Evolutionary conservation across 805 yeast genomes (phyloP), one percentile per base, ranked within the genome.

Genomic region (Metschnikowia cubensis): DNA sequence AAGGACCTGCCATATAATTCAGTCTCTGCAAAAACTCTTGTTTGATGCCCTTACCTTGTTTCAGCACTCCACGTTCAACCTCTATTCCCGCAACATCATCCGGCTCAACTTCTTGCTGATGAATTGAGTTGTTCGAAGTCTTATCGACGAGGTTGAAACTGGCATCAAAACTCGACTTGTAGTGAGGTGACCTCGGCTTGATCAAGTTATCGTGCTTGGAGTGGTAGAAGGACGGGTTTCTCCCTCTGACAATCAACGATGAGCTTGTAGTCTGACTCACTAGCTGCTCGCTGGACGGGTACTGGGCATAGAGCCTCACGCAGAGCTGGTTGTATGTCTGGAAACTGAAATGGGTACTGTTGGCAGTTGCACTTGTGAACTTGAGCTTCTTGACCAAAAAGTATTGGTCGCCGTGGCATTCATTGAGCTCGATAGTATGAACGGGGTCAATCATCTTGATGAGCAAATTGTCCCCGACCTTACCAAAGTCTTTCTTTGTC

Each of bases 161-260:
- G 14, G 38, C 38, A 21, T 43, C 40, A 13, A 35, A 52, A 34
- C 58, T 54, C 14, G 48, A 37, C n/a, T 34, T 34, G 29, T 35
- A 33, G 20, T 35, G 35, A n/a, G 53, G 54, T 10, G 57, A 42
- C 32, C 63, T 50, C 3, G 62, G 55, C 48, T 61, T 61, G 52
- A 81, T 73, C 45, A 74, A 58, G 18, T 79, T 62, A 57, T 80
- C 83, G 44, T 78, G 75, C 49, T 81, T 65, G 50, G 78, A 80
- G 33, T 74, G 72, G 57, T 81, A 81, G 53, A 81, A 82, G n/a
- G 80, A 72, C 2, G 86, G 85, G 55, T 81, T 82, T 46, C 85
- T 63, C 2, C 86, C 86, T 53, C 86, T 63, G 7, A 81, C 85
- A 13, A 79, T 77, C 3, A 82, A 75, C 1, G 83, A 83, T 7